Evolutionary conservation across 1,284 basidiomycete species (phyloP).

Genomic region (Serendipita sp.): DNA sequence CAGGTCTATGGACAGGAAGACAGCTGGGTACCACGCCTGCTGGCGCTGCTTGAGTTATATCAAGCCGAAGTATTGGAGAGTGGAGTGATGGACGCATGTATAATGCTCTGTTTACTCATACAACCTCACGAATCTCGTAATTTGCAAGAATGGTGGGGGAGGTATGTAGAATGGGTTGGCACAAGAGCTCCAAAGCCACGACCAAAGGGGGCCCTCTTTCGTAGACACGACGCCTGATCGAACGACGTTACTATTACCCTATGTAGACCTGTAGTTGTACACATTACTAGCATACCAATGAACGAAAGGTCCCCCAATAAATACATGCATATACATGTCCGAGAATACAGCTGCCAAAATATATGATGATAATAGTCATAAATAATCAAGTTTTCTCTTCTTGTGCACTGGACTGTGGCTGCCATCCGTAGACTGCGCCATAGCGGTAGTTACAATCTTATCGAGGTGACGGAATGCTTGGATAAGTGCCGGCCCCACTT

Average conservation of each 20-base stretch:
- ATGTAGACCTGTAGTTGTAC: neutral
- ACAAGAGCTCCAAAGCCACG: neutral
- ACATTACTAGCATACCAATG: neutral
- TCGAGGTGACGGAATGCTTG: neutral
- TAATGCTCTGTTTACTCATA: neutral
- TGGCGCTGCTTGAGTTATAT: neutral
- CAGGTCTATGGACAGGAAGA: neutral
- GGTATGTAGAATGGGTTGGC: neutral
- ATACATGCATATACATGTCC: neutral
- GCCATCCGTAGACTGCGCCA: neutral
- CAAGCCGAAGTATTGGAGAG: neutral
- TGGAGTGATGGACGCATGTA: constrained; percentile 1
- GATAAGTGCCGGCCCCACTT: neutral
- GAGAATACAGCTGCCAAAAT: neutral
- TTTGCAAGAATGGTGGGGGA: neutral
- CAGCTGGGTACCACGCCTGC: neutral
- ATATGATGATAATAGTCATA: neutral
- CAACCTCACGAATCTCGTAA: neutral
- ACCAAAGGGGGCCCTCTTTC: neutral
- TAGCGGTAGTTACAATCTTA: neutral
- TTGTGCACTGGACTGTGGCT: neutral
- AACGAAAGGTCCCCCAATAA: neutral
- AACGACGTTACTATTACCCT: neutral
- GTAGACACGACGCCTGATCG: neutral
- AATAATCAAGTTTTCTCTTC: neutral